Evolutionary conservation across 208 protist species (phyloP), one percentile per base, ranked within the genome.

Genomic region (Hexamita inflata): DNA sequence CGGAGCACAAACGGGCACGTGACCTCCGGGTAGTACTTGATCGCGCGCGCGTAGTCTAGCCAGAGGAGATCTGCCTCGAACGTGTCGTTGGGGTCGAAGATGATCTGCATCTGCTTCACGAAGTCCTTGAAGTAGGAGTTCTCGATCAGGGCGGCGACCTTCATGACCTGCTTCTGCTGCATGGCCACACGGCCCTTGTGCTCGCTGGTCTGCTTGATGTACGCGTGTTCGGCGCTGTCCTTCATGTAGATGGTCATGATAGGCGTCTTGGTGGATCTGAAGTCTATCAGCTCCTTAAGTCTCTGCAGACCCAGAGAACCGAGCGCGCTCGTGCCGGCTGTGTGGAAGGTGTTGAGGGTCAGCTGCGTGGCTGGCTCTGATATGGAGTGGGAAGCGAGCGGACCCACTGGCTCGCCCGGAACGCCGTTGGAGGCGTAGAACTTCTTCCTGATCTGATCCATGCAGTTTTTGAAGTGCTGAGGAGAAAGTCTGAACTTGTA

Each of bases 261-360:
- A 42, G 94, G 93, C 41, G 95, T 93, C 45, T 92, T 88, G 35
- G 89, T 90, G 73, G 91, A 89, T 32, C 93, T 90, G 35, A 98
- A 88, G 79, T 99, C 97, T 74, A 99, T 94, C 60, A 99, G 82
- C 86, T 99, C 95, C 62, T 95, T 91, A 32, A 99, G 86, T 38
- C 96, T 91, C 32, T 96, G 96, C 39, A 99, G 93, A 82, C 96
- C 96, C 35, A 98, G 90, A 4, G 95, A 98, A 32, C 98, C 95
- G 83, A 98, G 98, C 84, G 89, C 88, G 7, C 92, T 94, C 66
- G 98, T 94, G 83, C 96, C 96, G 45, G 96, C 96, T 82, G 92
- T 96, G 87, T 99, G 96, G 88, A 99, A 99, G 40, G 96, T 99
- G 84, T 99, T 99, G 4, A 99, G 88, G 15, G 96, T 99, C 96